Percentiles rank a stretch among this genome's conserved stretches.
These are phyloP conservation scores for Fagopyrum esculentum DNA, from an alignment of 148 eudicot genomes.

Conservation along the genomic window DNA sequence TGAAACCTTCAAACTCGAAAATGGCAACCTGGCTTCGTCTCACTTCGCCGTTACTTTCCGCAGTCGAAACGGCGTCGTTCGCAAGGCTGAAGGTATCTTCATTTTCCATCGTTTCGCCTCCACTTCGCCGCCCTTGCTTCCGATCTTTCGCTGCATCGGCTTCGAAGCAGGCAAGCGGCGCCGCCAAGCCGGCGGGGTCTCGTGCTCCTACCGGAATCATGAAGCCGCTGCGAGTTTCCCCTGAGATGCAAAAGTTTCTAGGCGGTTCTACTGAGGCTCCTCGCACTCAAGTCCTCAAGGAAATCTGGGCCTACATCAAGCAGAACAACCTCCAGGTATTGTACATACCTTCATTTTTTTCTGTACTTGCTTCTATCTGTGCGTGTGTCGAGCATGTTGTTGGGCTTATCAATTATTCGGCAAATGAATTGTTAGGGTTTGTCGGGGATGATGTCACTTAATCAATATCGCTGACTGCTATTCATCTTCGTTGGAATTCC, in stretches of 20 bases:
- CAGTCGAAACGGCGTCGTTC: constrained; percentile 12
- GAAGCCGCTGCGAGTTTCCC: constrained; percentile 66
- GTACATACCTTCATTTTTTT: neutral
- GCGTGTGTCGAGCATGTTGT: neutral
- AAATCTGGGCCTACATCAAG: constrained; percentile 89
- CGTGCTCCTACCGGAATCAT: constrained; percentile 71
- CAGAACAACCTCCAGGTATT: constrained; percentile 66
- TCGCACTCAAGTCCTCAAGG: constrained; percentile 67
- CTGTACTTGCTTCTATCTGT: neutral
- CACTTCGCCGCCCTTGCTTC: neutral
- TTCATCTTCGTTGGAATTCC: too few relatives aligned
- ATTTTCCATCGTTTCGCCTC: constrained; percentile 15
- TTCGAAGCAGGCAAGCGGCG: neutral
- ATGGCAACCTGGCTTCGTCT: constrained; percentile 9
- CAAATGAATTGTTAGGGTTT: neutral
- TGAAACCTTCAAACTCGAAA: neutral
- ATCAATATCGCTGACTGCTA: too few relatives aligned
- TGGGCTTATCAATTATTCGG: neutral
- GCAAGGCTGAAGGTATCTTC: constrained; percentile 10
- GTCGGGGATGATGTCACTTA: too few relatives aligned
- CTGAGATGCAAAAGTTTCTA: constrained; percentile 63
- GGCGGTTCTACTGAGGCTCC: constrained; percentile 58
- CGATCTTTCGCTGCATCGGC: neutral
- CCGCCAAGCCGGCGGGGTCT: constrained; percentile 24
- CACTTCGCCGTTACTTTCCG: constrained; percentile 2